These are phyloP conservation scores for Colletotrichum lentis DNA, from an alignment of 2,329 filamentous ascomycete genomes.

Conservation along the genomic window DNA sequence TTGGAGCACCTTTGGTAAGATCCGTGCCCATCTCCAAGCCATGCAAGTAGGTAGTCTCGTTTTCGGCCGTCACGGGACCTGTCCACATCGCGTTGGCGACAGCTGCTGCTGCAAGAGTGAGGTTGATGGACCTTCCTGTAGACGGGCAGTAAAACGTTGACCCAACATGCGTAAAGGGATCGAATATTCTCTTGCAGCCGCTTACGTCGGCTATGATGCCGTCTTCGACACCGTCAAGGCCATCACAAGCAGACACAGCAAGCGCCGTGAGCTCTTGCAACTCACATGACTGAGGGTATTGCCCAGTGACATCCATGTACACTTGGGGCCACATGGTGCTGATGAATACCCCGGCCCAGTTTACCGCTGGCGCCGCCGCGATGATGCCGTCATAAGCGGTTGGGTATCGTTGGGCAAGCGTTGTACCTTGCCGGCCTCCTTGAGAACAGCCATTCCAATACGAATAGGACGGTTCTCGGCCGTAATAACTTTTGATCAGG, in stretches of 20 bases:
- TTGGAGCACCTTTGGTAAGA: not conserved
- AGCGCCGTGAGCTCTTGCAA: constrained; percentile 46
- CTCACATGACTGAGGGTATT: constrained; percentile 16
- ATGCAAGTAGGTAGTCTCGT: not conserved
- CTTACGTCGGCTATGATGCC: constrained; percentile 36
- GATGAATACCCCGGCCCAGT: constrained; percentile 20
- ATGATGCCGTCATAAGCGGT: constrained; percentile 66
- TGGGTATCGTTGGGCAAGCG: constrained; percentile 61
- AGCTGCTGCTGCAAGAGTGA: constrained; percentile 3
- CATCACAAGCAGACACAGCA: constrained; percentile 47
- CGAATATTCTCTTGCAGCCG: constrained; percentile 36
- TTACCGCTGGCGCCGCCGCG: constrained; percentile 54
- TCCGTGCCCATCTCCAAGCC: constrained; percentile 10
- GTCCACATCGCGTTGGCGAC: constrained; percentile 16
- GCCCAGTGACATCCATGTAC: constrained; percentile 13
- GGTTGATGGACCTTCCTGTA: not conserved
- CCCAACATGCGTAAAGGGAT: constrained; percentile 38
- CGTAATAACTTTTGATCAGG: constrained; percentile 58
- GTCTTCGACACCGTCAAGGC: constrained; percentile 40
- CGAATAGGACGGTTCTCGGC: constrained; percentile 47
- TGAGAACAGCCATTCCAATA: constrained; percentile 69
- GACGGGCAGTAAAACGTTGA: constrained; percentile 22
- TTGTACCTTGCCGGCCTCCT: constrained; percentile 66
- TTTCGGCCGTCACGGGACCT: constrained; percentile 1
- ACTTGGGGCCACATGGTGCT: constrained; percentile 14